Evolutionary conservation across 2,329 filamentous ascomycete genomes (phyloP), one percentile per base, ranked within the genome.

Genomic region (Colletotrichum noveboracense): DNA sequence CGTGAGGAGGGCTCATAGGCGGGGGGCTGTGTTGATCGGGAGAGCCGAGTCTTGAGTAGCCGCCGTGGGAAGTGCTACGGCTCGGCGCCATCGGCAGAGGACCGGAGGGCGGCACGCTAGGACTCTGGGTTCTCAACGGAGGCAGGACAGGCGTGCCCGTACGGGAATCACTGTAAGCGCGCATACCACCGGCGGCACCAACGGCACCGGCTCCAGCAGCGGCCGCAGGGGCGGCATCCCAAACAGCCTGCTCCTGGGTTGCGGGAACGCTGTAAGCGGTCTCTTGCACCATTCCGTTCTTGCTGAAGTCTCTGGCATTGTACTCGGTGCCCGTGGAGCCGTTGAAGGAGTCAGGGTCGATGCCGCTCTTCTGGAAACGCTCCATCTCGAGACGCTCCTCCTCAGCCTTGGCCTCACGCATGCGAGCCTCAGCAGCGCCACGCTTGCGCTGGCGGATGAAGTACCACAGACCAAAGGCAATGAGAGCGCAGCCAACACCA

Each of bases 361-460:
- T 80, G 58, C 89, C 89, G 69, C 83, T 83, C 76, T 85, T 86
- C 71, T 86, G 83, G 83, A 89, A 88, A 14, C 85, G 83, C 77
- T 90, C 88, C 52, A 91, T 81, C 80, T 91, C 90, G 5, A 87
- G 76, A 52, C 87, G 88, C 78, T 91, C 89, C 10, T 86, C 81
- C 65, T 88, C 84, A 34, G 85, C 83, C 68, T 84, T 84, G 71
- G 87, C 83, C 38, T 85, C 85, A 18, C 87, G 88, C 10, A 85
- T 72, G 48, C 85, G 84, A 48, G 90, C 89, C 80, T 93, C 91
- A 26, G 79, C 80, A 24, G 86, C 85, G 14, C 91, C 91, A 0
- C 83, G 84, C 56, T 88, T 86, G 48, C 91, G 88, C 81, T 92
- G 90, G 56, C 86, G 86, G 80, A 91, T 84, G 83, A 89, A 92